These are phyloP conservation scores for Pittosporum tobira DNA, from an alignment of 129 eudicot genomes.

Conservation along the genomic window DNA sequence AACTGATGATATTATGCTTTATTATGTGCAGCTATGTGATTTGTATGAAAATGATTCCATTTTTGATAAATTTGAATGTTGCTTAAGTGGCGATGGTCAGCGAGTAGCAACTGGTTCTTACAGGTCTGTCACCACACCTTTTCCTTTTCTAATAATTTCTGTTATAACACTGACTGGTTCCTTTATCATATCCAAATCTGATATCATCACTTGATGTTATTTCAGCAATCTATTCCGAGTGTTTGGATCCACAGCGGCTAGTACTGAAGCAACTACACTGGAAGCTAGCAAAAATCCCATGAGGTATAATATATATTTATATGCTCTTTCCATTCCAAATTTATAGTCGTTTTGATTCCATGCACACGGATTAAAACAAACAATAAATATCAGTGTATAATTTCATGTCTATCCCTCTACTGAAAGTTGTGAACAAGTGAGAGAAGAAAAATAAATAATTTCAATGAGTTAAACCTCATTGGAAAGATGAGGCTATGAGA, in stretches of 20 bases:
- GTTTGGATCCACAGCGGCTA: slow-evolving; percentile 66
- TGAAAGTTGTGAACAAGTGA: too few relatives aligned
- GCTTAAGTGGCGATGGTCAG: slow-evolving; percentile 93
- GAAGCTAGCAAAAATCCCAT: slow-evolving; percentile 97
- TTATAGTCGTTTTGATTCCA: too few relatives aligned
- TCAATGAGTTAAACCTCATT: too few relatives aligned
- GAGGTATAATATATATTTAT: too few relatives aligned
- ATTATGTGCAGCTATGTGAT: slow-evolving; percentile 71
- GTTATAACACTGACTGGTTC: neutral
- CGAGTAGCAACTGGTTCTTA: slow-evolving; percentile 98
- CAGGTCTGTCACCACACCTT: slow-evolving; percentile 33
- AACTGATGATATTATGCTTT: slow-evolving; percentile 15
- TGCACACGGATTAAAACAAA: too few relatives aligned
- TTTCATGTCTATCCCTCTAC: too few relatives aligned
- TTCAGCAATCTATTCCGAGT: slow-evolving; percentile 87
- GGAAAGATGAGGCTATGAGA: too few relatives aligned
- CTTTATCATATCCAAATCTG: slow-evolving; percentile 3
- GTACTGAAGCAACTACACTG: slow-evolving; percentile 78
- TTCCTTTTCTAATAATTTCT: neutral
- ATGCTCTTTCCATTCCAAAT: too few relatives aligned
- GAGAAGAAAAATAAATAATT: too few relatives aligned
- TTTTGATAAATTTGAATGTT: slow-evolving; percentile 94
- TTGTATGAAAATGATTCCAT: slow-evolving; percentile 93
- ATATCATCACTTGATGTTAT: slow-evolving; percentile 8
- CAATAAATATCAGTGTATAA: too few relatives aligned